Evolutionary conservation across 2,329 filamentous ascomycete species (phyloP).

Genomic region (Dothideomycetes sp.): DNA sequence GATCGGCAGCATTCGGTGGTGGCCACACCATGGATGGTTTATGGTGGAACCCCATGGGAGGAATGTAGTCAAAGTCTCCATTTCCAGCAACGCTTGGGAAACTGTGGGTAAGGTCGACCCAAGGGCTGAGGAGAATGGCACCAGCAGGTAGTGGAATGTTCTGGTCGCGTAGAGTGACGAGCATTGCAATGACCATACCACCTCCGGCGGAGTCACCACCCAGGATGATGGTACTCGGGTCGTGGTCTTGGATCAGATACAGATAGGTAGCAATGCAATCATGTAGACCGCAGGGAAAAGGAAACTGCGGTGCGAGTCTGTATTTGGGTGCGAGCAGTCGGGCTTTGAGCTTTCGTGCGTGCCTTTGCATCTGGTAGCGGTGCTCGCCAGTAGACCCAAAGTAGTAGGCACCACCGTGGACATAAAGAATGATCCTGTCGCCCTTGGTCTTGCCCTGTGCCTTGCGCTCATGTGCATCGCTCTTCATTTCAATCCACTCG

Average conservation of each 20-base stretch:
- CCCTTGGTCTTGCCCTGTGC: conserved; percentile 42
- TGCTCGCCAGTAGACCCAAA: conserved; percentile 95
- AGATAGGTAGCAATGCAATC: conserved; percentile 86
- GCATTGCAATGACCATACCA: conserved; percentile 71
- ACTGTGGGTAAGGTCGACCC: conserved; percentile 91
- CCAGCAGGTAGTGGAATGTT: conserved; percentile 78
- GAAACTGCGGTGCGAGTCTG: conserved; percentile 82
- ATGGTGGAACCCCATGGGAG: conserved; percentile 76
- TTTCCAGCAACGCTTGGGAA: conserved; percentile 78
- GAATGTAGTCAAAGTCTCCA: conserved; percentile 75
- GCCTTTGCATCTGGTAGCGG: conserved; percentile 94
- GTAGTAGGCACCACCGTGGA: conserved; percentile 90
- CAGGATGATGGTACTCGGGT: conserved; percentile 71
- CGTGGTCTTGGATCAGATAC: conserved; percentile 64
- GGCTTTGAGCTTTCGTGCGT: conserved; percentile 87
- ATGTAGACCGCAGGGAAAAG: conserved; percentile 84
- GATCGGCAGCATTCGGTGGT: conserved; percentile 54
- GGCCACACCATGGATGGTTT: conserved; percentile 88
- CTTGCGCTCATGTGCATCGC: conserved; percentile 64
- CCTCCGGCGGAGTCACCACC: conserved; percentile 90
- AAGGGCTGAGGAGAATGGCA: conserved; percentile 82
- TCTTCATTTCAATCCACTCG: conserved; percentile 95
- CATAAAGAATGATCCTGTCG: conserved; percentile 78
- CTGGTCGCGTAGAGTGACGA: conserved; percentile 73
- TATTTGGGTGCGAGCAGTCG: conserved; percentile 79